These are phyloP conservation scores for Fonsecaea pugnacius DNA, from an alignment of 2,329 filamentous ascomycete species.

Conservation along the genomic window DNA sequence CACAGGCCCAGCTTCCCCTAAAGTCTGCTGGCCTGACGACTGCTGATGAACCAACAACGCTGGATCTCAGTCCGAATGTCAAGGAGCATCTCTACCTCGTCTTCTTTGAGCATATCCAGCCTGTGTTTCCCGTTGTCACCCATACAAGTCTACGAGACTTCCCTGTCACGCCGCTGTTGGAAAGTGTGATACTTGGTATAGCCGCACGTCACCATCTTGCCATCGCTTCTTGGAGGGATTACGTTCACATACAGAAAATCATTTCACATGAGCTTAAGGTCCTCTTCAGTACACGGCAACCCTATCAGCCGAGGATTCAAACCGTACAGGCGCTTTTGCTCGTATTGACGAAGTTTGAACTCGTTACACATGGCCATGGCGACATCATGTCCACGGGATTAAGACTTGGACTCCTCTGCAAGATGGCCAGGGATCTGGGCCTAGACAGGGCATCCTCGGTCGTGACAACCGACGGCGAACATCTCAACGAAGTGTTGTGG, in stretches of 20 bases:
- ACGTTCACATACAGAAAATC: conserved; percentile 10
- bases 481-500: not conserved
- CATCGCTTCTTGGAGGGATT: conserved; percentile 11
- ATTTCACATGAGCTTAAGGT: conserved; percentile 1
- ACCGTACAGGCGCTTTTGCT: conserved; percentile 8
- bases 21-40: not conserved
- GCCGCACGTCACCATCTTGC: conserved; percentile 15
- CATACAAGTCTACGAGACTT: not conserved
- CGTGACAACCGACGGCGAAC: not conserved
- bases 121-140: conserved; percentile 5
- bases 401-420: not conserved
- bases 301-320: conserved; percentile 10
- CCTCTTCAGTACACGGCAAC: conserved; percentile 14
- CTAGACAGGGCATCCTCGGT: not conserved
- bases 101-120: conserved; percentile 13
- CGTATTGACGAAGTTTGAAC: conserved; percentile 1
- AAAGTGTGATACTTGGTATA: conserved; percentile 6
- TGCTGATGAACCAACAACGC: not conserved
- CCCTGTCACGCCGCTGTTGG: not conserved
- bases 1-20: not conserved
- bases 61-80: conserved; percentile 7
- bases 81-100: conserved; percentile 5
- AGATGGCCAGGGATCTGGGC: conserved; percentile 9
- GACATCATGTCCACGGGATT: conserved; percentile 3
- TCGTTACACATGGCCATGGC: conserved; percentile 1